Evolutionary conservation across 305 asterid species (phyloP), one percentile per base, ranked within the genome.

Genomic region (Salvia sclarea): DNA sequence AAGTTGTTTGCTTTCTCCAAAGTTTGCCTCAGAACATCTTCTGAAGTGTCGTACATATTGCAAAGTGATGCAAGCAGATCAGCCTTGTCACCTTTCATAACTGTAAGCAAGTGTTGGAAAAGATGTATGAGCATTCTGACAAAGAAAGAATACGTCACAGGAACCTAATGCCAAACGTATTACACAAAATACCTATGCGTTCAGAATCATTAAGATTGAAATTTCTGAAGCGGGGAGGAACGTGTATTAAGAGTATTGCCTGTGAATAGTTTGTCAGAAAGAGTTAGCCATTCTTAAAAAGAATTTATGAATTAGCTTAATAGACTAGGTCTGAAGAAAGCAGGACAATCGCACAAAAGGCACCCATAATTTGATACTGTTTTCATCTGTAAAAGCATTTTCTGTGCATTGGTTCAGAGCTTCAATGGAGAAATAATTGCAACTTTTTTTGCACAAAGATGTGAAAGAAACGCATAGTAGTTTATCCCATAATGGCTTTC

Each of bases 21-120:
- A 55, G 86, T 87, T 77, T 78, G 80, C 80, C 76, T 85, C 64
- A 94, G 72, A 80, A 85, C 98, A 56, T 80, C 95, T 86, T 89
- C 96, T 12, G 97, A 86, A 33, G 99, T 85, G 68, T 88, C 90
- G 22, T 88, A 85, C 77, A 81, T 78, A 77, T 84, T 84, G 80
- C 98, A 79, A 74, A 94, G 95, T 63, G 97, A 89, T 57, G 92
- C 94, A 69, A 91, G 73, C 61, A 94, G 68, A 84, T 91, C 97
- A 50, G 79, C 88, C 67, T 82, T 91, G 79, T 81, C 90, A 50
- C 82, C 95, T 78, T 84, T 86, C 87, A 73, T 86, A 76, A 94
- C 99, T 94, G 83, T 44, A 79, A 68, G 61, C 37, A 58, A 66
- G 73, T 8, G 24, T 24, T 11, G 2, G 76, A 64, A 66, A 67